A percentile compares a stretch with the other conserved stretches of the same genome.
These are phyloP conservation scores for Eucalyptus leucophloia DNA, from an alignment of 345 rosid species.

Conservation along the genomic window DNA sequence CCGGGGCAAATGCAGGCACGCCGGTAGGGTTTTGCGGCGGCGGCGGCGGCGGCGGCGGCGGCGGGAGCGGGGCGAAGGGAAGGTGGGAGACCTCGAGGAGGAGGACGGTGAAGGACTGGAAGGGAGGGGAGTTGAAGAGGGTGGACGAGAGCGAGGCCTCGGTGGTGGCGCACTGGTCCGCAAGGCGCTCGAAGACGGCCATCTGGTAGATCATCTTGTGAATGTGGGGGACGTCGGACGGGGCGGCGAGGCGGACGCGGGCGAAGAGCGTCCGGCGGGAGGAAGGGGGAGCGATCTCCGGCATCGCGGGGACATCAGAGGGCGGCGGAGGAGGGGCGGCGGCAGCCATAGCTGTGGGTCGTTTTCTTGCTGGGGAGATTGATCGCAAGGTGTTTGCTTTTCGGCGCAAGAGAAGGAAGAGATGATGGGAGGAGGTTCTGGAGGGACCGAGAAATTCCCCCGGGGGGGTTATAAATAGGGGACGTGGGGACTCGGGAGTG, in stretches of 20 bases:
- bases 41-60: neutral
- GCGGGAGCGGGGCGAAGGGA: conserved; percentile 15
- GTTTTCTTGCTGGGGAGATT: neutral
- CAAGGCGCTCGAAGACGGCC: conserved; percentile 79
- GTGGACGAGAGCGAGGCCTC: conserved; percentile 63
- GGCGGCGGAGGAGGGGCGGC: conserved; percentile 94
- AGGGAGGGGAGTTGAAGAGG: conserved; percentile 68
- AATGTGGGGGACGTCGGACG: conserved; percentile 65
- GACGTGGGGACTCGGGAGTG: neutral
- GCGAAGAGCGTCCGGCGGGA: conserved; percentile 51
- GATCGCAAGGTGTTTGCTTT: neutral
- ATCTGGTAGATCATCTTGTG: conserved; percentile 81
- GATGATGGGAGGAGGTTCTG: neutral
- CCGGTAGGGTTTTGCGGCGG: neutral
- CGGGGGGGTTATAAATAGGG: neutral
- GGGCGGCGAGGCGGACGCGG: conserved; percentile 82
- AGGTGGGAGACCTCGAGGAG: conserved; percentile 56
- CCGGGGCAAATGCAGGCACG: conserved; percentile 18
- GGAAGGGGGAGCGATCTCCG: conserved; percentile 28
- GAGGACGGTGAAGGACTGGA: conserved; percentile 73
- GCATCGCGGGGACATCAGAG: conserved; percentile 35
- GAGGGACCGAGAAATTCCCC: neutral
- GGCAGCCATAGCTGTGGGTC: conserved; percentile 42
- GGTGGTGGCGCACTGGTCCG: conserved; percentile 65
- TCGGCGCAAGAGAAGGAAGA: neutral